Base-by-base conservation (phyloP, 1,139 yeast genomes). In the Yamadazyma spencermartinsiae region DNA sequence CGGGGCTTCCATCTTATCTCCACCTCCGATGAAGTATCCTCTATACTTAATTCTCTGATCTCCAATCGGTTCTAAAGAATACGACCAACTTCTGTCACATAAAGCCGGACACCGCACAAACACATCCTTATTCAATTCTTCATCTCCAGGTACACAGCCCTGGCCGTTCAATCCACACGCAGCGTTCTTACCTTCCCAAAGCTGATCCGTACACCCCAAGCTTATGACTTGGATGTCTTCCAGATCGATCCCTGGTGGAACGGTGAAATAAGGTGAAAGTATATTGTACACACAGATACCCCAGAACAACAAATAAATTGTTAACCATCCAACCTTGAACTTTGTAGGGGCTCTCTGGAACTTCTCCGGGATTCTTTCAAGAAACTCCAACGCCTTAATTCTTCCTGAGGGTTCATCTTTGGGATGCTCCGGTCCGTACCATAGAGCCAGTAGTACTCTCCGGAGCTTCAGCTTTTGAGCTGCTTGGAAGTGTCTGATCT, bases 31-130 rank as follows among this genome's bases (percentile, higher is more conserved):
- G 27, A 81, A 79, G 52, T 72, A 86, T 1, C 88, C 86, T 38
- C 82, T 61, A 53, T 90, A 86, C 50, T 86, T 85, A 26, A 86
- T 68, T 45, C 78, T 62, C 39, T 78, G 68, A 41, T 72, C 74
- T 0, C 96, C 97, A 0, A 88, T 86, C 0, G 92, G 82, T 6
- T 82, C 67, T n/a, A 82, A 77, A 1, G 92, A 79, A 58, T 81
- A 89, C 0, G 88, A 77, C 81, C 86, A 80, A 31, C 90, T 81
- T 33, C 85, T 66, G 48, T 82, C 87, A 61, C 98, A 90, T 28
- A 89, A 68, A 0, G 97, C 95, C 0, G 97, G 96, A 60, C 98
- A 90, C 49, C 89, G 70, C 52, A 90, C 74, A 9, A 75, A 60
- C 15, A 83, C 68, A 31, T 81, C 82, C 26, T 70, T 54, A 10